These are phyloP conservation scores for Trichoderma asperelloides DNA, from an alignment of 495 filamentous ascomycete species.

Conservation along the genomic window DNA sequence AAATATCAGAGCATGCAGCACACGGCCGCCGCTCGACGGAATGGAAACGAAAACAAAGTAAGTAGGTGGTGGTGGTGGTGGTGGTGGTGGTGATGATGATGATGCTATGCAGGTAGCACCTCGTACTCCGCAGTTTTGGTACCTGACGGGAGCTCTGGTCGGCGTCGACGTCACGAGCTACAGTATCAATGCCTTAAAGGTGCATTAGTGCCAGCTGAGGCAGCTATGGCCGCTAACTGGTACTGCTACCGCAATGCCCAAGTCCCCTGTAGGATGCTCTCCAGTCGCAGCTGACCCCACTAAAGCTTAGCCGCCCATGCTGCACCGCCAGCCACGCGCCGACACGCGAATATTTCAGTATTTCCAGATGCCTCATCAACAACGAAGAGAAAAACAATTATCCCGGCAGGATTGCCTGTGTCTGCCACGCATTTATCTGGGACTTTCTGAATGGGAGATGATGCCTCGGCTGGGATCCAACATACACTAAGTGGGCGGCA, in stretches of 20 bases:
- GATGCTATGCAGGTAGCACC: background rate
- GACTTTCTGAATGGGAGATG: background rate
- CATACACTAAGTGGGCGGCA: background rate
- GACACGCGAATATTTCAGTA: conserved; percentile 1
- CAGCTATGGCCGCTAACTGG: no score
- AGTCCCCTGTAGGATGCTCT: background rate
- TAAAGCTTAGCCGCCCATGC: background rate
- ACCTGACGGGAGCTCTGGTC: background rate
- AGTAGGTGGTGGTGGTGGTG: background rate
- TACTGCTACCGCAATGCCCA: no score
- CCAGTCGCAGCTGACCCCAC: conserved; percentile 2
- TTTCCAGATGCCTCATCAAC: background rate
- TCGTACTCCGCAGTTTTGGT: background rate
- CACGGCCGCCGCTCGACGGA: background rate
- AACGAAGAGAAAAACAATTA: background rate
- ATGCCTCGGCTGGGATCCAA: background rate
- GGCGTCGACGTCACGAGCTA: background rate
- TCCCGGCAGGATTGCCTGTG: background rate
- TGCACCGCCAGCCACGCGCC: conserved; percentile 1
- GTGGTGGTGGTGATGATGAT: background rate
- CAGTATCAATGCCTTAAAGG: background rate
- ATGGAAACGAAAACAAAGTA: background rate
- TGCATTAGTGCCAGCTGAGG: no score
- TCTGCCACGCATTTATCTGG: background rate
- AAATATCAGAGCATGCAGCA: background rate